Conservation (phyloP, 78 protist species). For the Dictyostelium firmibasis region DNA sequence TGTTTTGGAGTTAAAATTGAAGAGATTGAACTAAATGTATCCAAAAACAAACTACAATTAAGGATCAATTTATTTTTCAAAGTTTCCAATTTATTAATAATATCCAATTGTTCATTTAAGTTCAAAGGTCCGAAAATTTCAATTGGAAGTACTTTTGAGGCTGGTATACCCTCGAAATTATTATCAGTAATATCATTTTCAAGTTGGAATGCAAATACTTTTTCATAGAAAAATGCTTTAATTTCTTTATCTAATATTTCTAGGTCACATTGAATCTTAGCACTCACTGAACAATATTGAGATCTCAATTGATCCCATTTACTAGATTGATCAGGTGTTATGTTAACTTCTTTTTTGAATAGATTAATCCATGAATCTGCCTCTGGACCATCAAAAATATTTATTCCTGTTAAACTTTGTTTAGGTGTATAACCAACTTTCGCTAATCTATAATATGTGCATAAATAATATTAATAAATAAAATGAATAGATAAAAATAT, state of each 20-base stretch:
- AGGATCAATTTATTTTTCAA: background rate
- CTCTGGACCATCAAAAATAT: background rate
- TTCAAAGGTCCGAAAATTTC: background rate
- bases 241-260: background rate
- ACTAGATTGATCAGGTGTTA: background rate
- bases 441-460: background rate
- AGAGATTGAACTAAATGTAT: background rate
- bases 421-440: constrained; percentile 35
- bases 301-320: background rate
- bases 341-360: background rate
- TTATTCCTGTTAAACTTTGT: background rate
- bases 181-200: background rate
- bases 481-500: no score
- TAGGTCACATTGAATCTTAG: background rate
- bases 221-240: background rate
- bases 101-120: background rate
- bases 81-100: background rate
- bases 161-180: background rate
- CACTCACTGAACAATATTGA: background rate
- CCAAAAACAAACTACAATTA: background rate
- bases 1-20: background rate
- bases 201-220: background rate
- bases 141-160: background rate
- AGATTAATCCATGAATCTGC: background rate
- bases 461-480: no score